phyloP scores from a whole-genome alignment of 352 stramenopile genomes.

The Globisporangium abappressorium region DNA sequence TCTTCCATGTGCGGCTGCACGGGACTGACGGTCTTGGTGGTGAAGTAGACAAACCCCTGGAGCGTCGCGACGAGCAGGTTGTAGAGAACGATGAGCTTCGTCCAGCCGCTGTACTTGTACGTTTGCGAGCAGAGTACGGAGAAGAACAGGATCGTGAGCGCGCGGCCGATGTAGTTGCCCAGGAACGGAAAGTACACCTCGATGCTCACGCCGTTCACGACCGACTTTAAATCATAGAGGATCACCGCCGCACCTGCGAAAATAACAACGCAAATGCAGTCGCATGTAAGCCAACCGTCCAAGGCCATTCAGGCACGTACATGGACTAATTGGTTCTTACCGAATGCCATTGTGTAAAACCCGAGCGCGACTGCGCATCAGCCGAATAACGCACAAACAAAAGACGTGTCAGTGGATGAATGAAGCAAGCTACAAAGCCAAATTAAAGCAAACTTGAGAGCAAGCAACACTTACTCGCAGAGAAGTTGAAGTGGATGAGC shows the following conservation, averaged over 20 bases:
- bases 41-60: slow-evolving; percentile 82
- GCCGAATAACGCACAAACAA: slow-evolving; percentile 13
- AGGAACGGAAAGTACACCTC: slow-evolving; percentile 86
- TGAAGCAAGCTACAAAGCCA: neutral
- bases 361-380: slow-evolving; percentile 52
- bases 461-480: slow-evolving; percentile 36
- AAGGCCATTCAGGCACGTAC: neutral
- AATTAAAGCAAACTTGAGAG: neutral
- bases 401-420: neutral
- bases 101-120: slow-evolving; percentile 68
- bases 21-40: slow-evolving; percentile 67
- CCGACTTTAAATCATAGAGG: slow-evolving; percentile 83
- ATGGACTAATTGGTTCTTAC: slow-evolving; percentile 24
- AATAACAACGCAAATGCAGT: neutral
- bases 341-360: slow-evolving; percentile 85
- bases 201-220: slow-evolving; percentile 79
- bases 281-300: neutral
- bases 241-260: slow-evolving; percentile 59
- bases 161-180: slow-evolving; percentile 84
- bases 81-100: slow-evolving; percentile 69
- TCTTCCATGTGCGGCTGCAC: slow-evolving; percentile 63
- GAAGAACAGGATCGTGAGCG: slow-evolving; percentile 78
- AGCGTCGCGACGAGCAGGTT: slow-evolving; percentile 72
- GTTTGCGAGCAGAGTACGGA: slow-evolving; percentile 69
- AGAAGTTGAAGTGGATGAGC: slow-evolving; percentile 67